These are phyloP conservation scores for Erythrophleum fordii DNA, from an alignment of 306 rosid genomes.

Conservation along the genomic window DNA sequence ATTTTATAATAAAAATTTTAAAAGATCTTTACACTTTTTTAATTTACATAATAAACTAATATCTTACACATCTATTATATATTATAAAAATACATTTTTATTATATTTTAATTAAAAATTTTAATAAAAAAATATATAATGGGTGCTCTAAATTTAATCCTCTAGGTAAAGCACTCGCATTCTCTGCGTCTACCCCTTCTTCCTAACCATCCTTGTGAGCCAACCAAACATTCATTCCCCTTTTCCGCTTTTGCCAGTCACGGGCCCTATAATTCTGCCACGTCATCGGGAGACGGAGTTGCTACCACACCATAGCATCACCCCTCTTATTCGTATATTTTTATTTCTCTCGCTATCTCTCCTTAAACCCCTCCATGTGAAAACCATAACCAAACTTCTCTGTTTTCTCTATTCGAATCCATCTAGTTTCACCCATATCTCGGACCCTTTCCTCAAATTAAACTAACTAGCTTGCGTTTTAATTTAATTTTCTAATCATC, in stretches of 20 bases:
- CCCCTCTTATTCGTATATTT: neutral
- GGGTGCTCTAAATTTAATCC: no score
- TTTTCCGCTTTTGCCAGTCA: neutral
- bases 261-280: neutral
- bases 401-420: neutral
- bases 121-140: no score
- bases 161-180: neutral
- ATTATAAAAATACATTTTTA: no score
- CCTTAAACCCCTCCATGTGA: slow-evolving; percentile 35
- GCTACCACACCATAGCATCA: slow-evolving; percentile 7
- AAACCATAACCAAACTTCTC: slow-evolving; percentile 9
- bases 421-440: slow-evolving; percentile 10
- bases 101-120: no score
- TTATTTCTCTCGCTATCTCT: neutral
- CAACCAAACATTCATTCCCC: neutral
- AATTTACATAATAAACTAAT: no score
- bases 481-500: neutral
- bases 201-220: neutral
- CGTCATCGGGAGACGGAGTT: slow-evolving; percentile 13
- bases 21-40: no score
- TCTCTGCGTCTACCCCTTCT: neutral
- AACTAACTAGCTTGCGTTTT: no score
- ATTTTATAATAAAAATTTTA: no score
- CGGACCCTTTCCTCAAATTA: neutral
- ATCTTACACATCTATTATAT: no score